Conservation (phyloP, 352 stramenopile species). For the Globisporangium abappressorium region DNA sequence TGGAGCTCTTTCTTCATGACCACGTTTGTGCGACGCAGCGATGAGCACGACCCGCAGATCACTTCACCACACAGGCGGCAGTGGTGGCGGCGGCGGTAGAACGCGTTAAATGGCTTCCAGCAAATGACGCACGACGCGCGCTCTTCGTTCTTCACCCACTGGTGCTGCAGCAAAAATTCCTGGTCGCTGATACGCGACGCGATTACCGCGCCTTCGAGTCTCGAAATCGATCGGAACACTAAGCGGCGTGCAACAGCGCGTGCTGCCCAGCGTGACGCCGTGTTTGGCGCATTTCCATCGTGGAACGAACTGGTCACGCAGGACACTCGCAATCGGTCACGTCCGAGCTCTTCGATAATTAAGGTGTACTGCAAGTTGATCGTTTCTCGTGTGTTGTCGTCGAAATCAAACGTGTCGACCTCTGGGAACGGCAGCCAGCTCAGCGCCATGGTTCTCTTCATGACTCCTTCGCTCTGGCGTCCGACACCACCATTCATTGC, state of each 20-base stretch:
- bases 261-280: constrained; percentile 28
- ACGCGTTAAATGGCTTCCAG: constrained; percentile 59
- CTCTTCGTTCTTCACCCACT: constrained; percentile 69
- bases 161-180: constrained; percentile 37
- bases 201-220: constrained; percentile 45
- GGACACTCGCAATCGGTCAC: constrained; percentile 43
- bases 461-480: constrained; percentile 39
- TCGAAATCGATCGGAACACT: constrained; percentile 41
- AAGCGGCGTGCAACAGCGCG: constrained; percentile 44
- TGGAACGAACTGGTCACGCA: constrained; percentile 59
- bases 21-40: constrained; percentile 38
- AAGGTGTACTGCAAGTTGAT: constrained; percentile 64
- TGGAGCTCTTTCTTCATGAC: constrained; percentile 34
- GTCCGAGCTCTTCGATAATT: constrained; percentile 57
- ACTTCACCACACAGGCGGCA: constrained; percentile 67
- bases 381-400: constrained; percentile 20
- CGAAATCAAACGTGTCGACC: constrained; percentile 11
- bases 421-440: constrained; percentile 54
- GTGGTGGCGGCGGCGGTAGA: constrained; percentile 59
- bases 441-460: constrained; percentile 59
- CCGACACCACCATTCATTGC: neutral
- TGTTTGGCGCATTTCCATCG: constrained; percentile 30
- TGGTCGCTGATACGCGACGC: constrained; percentile 45
- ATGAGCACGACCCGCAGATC: constrained; percentile 52
- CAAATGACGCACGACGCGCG: constrained; percentile 54